Evolutionary conservation across 805 yeast genomes (phyloP).

Genomic region (Metschnikowia chrysomelidarum): DNA sequence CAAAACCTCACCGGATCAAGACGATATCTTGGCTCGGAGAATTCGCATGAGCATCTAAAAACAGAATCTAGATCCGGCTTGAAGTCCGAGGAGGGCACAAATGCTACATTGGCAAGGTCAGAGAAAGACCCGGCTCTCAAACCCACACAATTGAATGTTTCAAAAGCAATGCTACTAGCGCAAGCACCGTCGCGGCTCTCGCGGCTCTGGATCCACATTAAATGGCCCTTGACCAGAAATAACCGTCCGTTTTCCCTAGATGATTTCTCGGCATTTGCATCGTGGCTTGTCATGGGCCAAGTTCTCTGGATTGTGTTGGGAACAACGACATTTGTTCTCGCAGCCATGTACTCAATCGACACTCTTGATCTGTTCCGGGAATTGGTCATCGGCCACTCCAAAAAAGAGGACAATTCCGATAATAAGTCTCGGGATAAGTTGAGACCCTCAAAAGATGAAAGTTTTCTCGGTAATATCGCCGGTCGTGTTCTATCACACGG

Average conservation of each 20-base stretch:
- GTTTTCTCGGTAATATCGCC: constrained; percentile 33
- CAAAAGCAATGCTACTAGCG: constrained; percentile 24
- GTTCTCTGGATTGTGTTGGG: constrained; percentile 54
- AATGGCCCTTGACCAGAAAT: constrained; percentile 50
- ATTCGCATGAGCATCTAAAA: too few species aligned
- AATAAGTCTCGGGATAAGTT: not conserved
- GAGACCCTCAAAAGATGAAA: constrained; percentile 15
- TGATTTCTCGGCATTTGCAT: constrained; percentile 52
- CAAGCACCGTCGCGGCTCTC: constrained; percentile 31
- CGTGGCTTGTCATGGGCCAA: constrained; percentile 59
- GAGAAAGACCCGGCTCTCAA: too few species aligned
- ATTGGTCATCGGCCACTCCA: constrained; percentile 14
- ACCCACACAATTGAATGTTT: too few species aligned
- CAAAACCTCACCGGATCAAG: too few species aligned
- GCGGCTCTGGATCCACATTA: constrained; percentile 36
- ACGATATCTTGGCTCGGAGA: too few species aligned
- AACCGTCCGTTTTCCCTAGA: constrained; percentile 48
- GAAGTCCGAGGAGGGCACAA: too few species aligned
- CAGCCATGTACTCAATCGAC: constrained; percentile 44
- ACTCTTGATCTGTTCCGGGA: constrained; percentile 28
- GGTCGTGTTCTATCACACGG: constrained; percentile 40
- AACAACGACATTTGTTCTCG: constrained; percentile 55
- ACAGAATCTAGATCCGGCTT: too few species aligned
- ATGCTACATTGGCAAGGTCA: too few species aligned
- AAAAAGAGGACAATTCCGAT: constrained; percentile 21